Evolutionary conservation across 2,329 filamentous ascomycete genomes (phyloP).

Genomic region (Knoxdaviesia proteae): DNA sequence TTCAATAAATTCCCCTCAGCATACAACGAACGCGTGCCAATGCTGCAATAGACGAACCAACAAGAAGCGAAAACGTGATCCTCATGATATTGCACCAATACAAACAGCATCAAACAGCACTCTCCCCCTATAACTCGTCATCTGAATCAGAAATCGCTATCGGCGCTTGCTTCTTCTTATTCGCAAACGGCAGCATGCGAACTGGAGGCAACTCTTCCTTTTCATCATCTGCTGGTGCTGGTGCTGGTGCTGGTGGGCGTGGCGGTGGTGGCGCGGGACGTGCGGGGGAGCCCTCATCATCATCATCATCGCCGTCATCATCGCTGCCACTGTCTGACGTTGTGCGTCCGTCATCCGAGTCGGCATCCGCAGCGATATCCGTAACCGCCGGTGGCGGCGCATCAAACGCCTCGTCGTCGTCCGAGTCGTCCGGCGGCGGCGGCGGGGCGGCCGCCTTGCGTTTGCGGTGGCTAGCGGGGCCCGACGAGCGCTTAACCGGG

Average conservation of each 20-base stretch:
- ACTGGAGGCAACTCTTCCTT: slow-evolving; percentile 14
- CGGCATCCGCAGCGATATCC: slow-evolving; percentile 20
- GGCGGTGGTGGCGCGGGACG: too few species aligned
- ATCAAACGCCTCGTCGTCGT: slow-evolving; percentile 19
- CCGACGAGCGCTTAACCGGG: too few species aligned
- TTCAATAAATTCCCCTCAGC: too few species aligned
- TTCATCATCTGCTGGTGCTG: neutral
- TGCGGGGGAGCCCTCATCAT: neutral
- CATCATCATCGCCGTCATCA: neutral
- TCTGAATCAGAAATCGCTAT: slow-evolving; percentile 25
- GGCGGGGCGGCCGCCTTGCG: slow-evolving; percentile 23
- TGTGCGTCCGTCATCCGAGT: slow-evolving; percentile 4
- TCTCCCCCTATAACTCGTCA: slow-evolving; percentile 25
- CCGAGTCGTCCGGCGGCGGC: slow-evolving; percentile 22
- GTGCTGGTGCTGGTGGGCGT: too few species aligned
- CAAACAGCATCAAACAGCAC: neutral
- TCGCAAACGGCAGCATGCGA: slow-evolving; percentile 23
- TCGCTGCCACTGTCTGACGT: neutral
- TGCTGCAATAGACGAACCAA: too few species aligned
- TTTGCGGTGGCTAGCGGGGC: slow-evolving; percentile 17
- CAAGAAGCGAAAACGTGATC: too few species aligned
- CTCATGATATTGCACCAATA: too few species aligned
- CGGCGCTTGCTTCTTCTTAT: slow-evolving; percentile 10
- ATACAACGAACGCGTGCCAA: too few species aligned
- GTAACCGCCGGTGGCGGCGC: slow-evolving; percentile 17